Conservation (phyloP, 257 asterid species). For the Cinchona pubescens region DNA sequence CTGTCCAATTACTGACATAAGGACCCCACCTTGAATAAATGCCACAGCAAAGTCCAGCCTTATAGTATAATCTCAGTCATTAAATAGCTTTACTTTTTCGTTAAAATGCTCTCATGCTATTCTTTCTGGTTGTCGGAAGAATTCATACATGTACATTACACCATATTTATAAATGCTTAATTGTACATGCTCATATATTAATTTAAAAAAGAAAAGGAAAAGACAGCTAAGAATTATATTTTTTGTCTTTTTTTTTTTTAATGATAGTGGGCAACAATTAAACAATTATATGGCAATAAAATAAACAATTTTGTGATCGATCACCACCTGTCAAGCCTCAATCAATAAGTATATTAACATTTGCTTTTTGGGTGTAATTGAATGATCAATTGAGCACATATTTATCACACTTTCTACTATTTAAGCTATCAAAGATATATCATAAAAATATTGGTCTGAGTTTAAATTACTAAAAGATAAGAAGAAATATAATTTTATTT, state of each 20-base stretch:
- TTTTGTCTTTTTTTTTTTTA: neutral
- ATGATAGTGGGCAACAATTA: neutral
- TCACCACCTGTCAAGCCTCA: neutral
- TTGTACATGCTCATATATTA: too few relatives aligned
- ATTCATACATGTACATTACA: neutral
- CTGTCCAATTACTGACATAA: slow-evolving; percentile 20
- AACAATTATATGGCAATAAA: neutral
- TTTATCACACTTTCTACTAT: neutral
- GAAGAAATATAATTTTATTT: too few relatives aligned
- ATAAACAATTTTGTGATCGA: neutral
- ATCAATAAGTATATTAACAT: neutral
- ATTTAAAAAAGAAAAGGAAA: neutral
- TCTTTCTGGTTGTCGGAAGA: slow-evolving; percentile 19
- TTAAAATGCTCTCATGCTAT: slow-evolving; percentile 16
- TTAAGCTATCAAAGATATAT: neutral
- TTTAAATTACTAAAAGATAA: too few relatives aligned
- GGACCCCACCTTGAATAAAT: slow-evolving; percentile 36
- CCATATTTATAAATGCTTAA: neutral
- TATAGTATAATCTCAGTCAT: slow-evolving; percentile 19
- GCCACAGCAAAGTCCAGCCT: slow-evolving; percentile 33
- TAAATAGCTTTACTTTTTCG: slow-evolving; percentile 16
- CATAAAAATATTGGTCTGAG: too few relatives aligned
- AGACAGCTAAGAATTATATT: neutral
- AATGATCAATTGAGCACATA: neutral
- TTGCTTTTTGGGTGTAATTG: neutral